These are phyloP conservation scores for Hyphodiscus sp. DNA, from an alignment of 2,329 filamentous ascomycete species.

Conservation along the genomic window DNA sequence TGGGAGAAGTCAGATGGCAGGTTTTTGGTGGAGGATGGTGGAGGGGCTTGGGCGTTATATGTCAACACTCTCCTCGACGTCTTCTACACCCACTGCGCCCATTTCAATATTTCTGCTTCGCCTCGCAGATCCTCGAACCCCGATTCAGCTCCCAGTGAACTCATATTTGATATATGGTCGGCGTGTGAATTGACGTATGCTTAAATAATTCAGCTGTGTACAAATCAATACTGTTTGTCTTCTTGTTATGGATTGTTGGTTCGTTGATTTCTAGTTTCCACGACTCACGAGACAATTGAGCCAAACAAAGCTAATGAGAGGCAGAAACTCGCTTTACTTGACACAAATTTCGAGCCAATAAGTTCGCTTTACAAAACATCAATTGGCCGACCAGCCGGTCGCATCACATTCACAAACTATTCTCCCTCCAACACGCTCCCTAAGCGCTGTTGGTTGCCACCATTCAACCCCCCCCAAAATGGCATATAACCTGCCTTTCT, in stretches of 20 bases:
- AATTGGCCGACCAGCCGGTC: background rate
- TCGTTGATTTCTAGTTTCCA: background rate
- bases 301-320: background rate
- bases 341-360: background rate
- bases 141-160: background rate
- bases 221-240: background rate
- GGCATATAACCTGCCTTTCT: conserved; percentile 9
- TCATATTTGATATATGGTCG: conserved; percentile 10
- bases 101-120: conserved; percentile 13
- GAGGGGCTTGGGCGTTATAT: conserved; percentile 15
- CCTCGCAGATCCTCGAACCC: conserved; percentile 7
- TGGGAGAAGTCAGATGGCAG: background rate
- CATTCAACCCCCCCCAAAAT: conserved; percentile 1
- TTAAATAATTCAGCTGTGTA: conserved; percentile 9
- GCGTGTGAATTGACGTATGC: conserved; percentile 5
- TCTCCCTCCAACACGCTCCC: background rate
- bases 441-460: conserved; percentile 2
- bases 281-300: background rate
- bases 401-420: background rate
- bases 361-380: background rate
- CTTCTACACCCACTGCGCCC: conserved; percentile 9
- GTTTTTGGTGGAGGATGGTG: conserved; percentile 6
- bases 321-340: background rate
- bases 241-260: background rate
- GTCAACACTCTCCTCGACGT: conserved; percentile 2